Base-by-base conservation (phyloP, 2,329 filamentous ascomycete species). In the Alternaria atra region DNA sequence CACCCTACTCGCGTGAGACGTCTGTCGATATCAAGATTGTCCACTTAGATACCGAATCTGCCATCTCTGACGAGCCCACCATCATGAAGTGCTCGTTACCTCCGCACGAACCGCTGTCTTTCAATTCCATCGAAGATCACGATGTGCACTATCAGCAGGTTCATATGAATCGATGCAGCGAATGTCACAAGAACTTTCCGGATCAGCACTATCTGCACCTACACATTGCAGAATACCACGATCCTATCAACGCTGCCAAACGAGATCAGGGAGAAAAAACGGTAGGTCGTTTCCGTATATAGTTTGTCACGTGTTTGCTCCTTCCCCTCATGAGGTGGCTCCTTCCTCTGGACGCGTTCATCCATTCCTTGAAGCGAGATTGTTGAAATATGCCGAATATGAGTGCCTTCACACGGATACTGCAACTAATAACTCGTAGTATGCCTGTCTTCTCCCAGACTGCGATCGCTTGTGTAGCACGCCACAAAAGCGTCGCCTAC, bases 221-320 rank as follows among this genome's bases (percentile, higher is more conserved):
- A 46, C 95, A 99, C 75, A 94, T 97, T 66, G 89, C 94, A 68
- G 95, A 98, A 79, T 92, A 90, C 67, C 95, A 98, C 79, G 93
- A 99, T 79, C 87, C 93, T 7, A 85, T 98, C 61, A 84, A 87
- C 39, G 89, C 87, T 51, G 86, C 92, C 10, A 87, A 84, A 73
- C 87, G 89, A 68, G 93, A 93, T 53, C 87, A 88, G 69, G 95
- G 94, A 43, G 93, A 97, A 75, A 94, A 93, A 73, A 97, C 91
- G 35, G 92, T 94, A 82, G 78, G 87, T 82, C n/a, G 40, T 63
- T 47, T 58, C 40, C 48, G 47, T 48, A 43, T 46, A 25, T 54
- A 30, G 12, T 37, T 56, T 23, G 32, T 54, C 29, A 44, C 52
- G 8, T 50, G 35, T 42, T 20, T 37, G 25, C 46, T n/a, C 35